phyloP scores from a whole-genome alignment of 1,139 yeast genomes.

The Nakaseomyces kungkrabaensis region DNA sequence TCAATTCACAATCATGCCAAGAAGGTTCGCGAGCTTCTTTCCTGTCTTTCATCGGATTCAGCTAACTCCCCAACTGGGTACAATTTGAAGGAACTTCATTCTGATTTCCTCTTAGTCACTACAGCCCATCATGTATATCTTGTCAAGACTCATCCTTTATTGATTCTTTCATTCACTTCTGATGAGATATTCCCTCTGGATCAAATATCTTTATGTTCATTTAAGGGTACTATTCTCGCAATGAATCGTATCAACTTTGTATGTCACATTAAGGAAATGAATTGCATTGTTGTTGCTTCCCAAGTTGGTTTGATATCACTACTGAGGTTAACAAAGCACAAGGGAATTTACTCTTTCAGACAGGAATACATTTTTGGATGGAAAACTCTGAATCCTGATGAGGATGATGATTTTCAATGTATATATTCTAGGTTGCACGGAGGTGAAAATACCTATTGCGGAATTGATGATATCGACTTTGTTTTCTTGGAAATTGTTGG shows the following conservation, averaged over 20 bases:
- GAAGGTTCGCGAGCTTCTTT: conserved; percentile 11
- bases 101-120: conserved; percentile 17
- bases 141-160: conserved; percentile 26
- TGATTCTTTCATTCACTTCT: conserved; percentile 38
- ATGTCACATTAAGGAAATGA: conserved; percentile 41
- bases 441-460: conserved; percentile 8
- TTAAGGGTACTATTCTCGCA: conserved; percentile 27
- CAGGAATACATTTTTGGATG: conserved; percentile 29
- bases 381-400: not conserved
- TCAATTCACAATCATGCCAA: conserved; percentile 14
- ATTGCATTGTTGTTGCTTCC: conserved; percentile 41
- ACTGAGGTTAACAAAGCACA: conserved; percentile 41
- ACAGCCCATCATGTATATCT: conserved; percentile 12
- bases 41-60: conserved; percentile 7
- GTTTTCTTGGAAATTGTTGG: conserved; percentile 7
- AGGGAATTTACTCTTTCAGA: conserved; percentile 48
- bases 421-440: conserved; percentile 4
- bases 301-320: conserved; percentile 46
- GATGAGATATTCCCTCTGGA: conserved; percentile 31
- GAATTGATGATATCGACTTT: conserved; percentile 13
- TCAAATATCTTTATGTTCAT: conserved; percentile 29
- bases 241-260: conserved; percentile 42
- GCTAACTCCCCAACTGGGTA: conserved; percentile 12
- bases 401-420: conserved; percentile 6
- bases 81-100: conserved; percentile 11